Evolutionary conservation across 148 eudicot genomes (phyloP).

Genomic region (Nepenthes gracilis): DNA sequence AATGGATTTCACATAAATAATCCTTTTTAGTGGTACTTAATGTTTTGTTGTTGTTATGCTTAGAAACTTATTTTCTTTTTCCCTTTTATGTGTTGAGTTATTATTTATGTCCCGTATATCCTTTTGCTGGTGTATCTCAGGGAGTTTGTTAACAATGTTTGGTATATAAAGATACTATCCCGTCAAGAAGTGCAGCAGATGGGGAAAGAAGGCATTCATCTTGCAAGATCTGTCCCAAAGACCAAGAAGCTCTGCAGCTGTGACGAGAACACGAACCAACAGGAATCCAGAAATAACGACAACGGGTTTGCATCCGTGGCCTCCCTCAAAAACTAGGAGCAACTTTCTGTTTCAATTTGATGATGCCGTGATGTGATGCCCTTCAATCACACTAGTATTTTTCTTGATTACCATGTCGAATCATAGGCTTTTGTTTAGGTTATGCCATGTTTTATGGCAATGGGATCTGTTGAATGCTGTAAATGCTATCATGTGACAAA

Average conservation of each 20-base stretch:
- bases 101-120: no score
- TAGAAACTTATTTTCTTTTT: background rate
- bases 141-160: slow-evolving; percentile 70
- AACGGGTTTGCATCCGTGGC: slow-evolving; percentile 41
- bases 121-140: slow-evolving; percentile 16
- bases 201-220: slow-evolving; percentile 59
- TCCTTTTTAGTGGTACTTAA: no score
- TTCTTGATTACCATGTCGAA: no score
- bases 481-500: no score
- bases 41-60: background rate
- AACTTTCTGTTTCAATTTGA: no score
- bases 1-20: no score
- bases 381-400: no score
- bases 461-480: no score
- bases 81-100: background rate
- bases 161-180: slow-evolving; percentile 76
- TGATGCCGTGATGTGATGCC: no score
- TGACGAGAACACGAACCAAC: slow-evolving; percentile 36
- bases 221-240: slow-evolving; percentile 36
- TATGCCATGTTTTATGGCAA: no score
- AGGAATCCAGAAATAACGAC: slow-evolving; percentile 32
- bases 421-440: no score
- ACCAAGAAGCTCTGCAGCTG: slow-evolving; percentile 36
- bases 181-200: slow-evolving; percentile 69
- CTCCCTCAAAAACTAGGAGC: slow-evolving; percentile 24